phyloP scores from a whole-genome alignment of 1,284 basidiomycete genomes.

The Mycena citricolor region DNA sequence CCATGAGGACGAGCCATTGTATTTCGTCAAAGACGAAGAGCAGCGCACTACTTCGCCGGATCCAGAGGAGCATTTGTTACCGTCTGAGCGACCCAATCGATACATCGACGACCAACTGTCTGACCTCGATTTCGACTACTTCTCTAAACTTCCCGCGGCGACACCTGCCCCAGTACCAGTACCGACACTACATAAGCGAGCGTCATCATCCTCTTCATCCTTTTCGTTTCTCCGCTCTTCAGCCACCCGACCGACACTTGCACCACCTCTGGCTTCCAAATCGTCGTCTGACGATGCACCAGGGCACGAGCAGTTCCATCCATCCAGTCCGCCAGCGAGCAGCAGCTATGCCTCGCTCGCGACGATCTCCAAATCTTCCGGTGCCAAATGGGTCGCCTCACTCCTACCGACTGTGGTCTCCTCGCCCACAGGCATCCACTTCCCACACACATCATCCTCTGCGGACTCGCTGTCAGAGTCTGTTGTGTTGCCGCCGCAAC shows the following conservation, averaged over 20 bases:
- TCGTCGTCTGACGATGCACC: constrained; percentile 27
- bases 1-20: constrained; percentile 68
- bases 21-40: constrained; percentile 41
- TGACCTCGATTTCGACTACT: constrained; percentile 40
- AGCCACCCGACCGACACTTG: constrained; percentile 26
- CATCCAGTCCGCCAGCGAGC: constrained; percentile 4
- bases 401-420: constrained; percentile 14
- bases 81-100: constrained; percentile 17
- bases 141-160: too few relatives aligned
- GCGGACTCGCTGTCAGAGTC: constrained; percentile 16
- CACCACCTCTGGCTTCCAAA: constrained; percentile 30
- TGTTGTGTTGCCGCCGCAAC: constrained; percentile 5
- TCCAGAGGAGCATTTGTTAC: constrained; percentile 15
- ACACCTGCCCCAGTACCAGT: too few relatives aligned
- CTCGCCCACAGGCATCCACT: constrained; percentile 11
- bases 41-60: constrained; percentile 8
- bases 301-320: constrained; percentile 13
- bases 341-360: constrained; percentile 19
- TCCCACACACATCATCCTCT: constrained; percentile 5
- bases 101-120: constrained; percentile 24
- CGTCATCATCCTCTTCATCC: constrained; percentile 21
- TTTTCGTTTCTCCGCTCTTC: constrained; percentile 20
- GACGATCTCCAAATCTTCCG: constrained; percentile 18
- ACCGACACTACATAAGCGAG: constrained; percentile 9
- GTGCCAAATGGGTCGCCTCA: constrained; percentile 20